Conservation (phyloP, 805 yeast species). For the Lachancea lanzarotensis region DNA sequence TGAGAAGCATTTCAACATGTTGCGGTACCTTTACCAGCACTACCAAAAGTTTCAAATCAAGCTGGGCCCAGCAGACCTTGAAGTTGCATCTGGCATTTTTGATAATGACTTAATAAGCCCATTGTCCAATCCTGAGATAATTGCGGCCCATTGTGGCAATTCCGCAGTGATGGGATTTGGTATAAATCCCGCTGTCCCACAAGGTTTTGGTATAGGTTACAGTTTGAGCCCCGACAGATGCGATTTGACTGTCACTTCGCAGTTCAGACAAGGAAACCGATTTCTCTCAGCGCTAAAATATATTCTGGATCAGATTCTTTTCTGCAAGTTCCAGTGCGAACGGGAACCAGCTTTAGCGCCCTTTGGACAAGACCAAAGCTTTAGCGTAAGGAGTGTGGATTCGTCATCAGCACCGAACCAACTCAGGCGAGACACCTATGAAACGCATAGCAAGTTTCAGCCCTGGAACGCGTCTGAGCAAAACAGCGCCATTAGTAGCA, state of each 20-base stretch:
- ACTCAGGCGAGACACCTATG: not conserved
- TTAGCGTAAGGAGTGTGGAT: not conserved
- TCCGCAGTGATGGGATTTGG: constrained; percentile 84
- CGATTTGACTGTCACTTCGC: constrained; percentile 77
- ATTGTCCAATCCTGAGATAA: constrained; percentile 37
- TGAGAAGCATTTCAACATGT: constrained; percentile 64
- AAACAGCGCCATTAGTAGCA: constrained; percentile 9
- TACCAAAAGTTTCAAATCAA: constrained; percentile 34
- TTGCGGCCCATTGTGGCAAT: constrained; percentile 82
- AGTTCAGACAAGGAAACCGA: constrained; percentile 78
- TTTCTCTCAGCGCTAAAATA: constrained; percentile 67
- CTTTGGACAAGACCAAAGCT: not conserved
- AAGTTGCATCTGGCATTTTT: constrained; percentile 40
- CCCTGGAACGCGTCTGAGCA: not conserved
- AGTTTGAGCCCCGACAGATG: constrained; percentile 77
- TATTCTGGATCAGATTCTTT: constrained; percentile 51
- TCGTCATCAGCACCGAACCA: too few relatives aligned
- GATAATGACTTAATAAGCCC: constrained; percentile 35
- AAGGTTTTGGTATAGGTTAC: constrained; percentile 91
- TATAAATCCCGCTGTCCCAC: constrained; percentile 80
- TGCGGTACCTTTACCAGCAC: constrained; percentile 46
- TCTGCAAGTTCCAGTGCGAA: not conserved
- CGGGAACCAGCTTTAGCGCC: constrained; percentile 12
- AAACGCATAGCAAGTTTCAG: not conserved
- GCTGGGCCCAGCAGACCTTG: constrained; percentile 16